Conservation (phyloP, 805 yeast genomes). For the Suhomyces kilbournensis region DNA sequence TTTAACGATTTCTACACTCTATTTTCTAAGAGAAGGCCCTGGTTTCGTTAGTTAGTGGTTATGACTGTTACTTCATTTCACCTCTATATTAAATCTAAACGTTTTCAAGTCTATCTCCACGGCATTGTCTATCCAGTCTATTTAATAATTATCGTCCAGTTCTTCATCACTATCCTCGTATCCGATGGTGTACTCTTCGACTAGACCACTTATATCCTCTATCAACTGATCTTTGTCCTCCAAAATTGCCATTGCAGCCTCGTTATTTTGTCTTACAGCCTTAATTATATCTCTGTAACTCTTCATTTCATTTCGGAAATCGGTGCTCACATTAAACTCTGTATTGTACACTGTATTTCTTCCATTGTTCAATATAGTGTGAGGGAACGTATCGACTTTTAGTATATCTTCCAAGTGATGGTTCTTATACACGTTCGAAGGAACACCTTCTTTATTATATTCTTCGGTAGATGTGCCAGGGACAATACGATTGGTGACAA, state of each 20-base stretch:
- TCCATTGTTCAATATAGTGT: conserved; percentile 4
- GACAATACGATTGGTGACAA: conserved; percentile 6
- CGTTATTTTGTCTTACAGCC: conserved; percentile 14
- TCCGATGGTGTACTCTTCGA: conserved; percentile 50
- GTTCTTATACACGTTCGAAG: conserved; percentile 5
- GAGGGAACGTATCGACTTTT: conserved; percentile 16
- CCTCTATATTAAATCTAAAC: too few relatives aligned
- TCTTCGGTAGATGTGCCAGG: not conserved
- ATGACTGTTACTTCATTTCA: too few relatives aligned
- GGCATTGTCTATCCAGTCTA: too few relatives aligned
- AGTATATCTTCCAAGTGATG: conserved; percentile 12
- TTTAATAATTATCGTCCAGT: not conserved
- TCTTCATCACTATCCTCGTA: conserved; percentile 45
- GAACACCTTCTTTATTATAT: not conserved
- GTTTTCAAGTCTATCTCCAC: too few relatives aligned
- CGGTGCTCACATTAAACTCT: conserved; percentile 25
- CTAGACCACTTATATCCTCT: conserved; percentile 45
- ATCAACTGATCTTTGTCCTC: conserved; percentile 56
- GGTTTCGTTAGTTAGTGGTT: too few relatives aligned
- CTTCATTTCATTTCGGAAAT: conserved; percentile 26
- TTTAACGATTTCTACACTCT: too few relatives aligned
- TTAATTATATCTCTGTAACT: conserved; percentile 21
- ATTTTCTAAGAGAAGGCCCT: too few relatives aligned
- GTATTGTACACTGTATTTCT: conserved; percentile 5
- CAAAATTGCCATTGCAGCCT: conserved; percentile 16